A percentile compares a stretch with the other conserved stretches of the same genome.
These are phyloP conservation scores for Eustoma russellianum DNA, from an alignment of 257 asterid species.

Conservation along the genomic window DNA sequence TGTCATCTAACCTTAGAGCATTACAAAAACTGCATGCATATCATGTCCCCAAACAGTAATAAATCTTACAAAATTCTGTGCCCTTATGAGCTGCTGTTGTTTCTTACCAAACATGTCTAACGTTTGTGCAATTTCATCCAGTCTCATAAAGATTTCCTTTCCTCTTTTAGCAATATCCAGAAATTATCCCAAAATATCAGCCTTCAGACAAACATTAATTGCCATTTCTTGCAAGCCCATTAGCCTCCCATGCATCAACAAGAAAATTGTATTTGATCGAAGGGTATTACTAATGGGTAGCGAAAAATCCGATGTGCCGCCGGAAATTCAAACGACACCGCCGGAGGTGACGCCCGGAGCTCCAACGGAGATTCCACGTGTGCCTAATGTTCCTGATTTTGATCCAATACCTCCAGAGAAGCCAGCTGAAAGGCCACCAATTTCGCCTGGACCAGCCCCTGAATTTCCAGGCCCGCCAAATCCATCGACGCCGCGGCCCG, in stretches of 20 bases:
- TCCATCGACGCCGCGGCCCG: conserved; percentile 37
- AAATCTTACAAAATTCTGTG: background rate
- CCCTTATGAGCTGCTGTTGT: background rate
- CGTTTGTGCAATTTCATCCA: conserved; percentile 19
- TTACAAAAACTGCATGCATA: no score
- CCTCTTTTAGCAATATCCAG: conserved; percentile 13
- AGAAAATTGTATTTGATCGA: background rate
- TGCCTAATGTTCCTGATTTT: conserved; percentile 37
- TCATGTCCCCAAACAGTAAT: no score
- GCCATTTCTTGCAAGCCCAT: background rate
- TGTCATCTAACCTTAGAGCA: background rate
- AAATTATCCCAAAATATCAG: background rate
- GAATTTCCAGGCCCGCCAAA: conserved; percentile 38
- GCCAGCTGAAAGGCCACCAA: conserved; percentile 41
- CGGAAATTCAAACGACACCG: conserved; percentile 29
- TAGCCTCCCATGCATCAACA: no score
- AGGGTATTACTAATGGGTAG: conserved; percentile 7
- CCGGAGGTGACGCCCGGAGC: conserved; percentile 27
- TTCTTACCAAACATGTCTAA: conserved; percentile 18
- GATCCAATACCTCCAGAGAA: conserved; percentile 49
- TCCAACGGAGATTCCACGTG: conserved; percentile 35
- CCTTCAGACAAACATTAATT: background rate
- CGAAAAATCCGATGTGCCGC: conserved; percentile 19
- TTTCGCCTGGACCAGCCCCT: conserved; percentile 28
- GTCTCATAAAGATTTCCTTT: conserved; percentile 21